These are phyloP conservation scores for Ambrosia hybrid DNA, from an alignment of 140 eudicot species.

Conservation along the genomic window DNA sequence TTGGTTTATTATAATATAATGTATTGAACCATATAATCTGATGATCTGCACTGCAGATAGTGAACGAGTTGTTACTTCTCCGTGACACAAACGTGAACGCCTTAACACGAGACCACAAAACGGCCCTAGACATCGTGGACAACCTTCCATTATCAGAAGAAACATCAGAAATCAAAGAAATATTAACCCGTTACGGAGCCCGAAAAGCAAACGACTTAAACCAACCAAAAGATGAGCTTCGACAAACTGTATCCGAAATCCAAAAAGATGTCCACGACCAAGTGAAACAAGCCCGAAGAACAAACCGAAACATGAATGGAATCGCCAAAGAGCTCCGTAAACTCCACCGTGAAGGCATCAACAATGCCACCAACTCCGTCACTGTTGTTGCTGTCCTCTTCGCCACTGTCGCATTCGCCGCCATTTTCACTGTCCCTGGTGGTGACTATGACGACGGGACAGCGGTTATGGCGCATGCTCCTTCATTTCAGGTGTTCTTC, in stretches of 20 bases:
- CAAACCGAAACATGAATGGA: conserved; percentile 59
- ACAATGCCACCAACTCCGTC: conserved; percentile 72
- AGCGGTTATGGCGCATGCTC: conserved; percentile 44
- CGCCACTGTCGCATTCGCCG: conserved; percentile 79
- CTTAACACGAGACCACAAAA: conserved; percentile 61
- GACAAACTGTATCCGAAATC: conserved; percentile 72
- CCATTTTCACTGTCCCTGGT: conserved; percentile 75
- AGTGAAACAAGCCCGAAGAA: conserved; percentile 68
- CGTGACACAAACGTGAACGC: conserved; percentile 72
- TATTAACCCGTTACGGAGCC: conserved; percentile 52
- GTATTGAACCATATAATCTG: too few species aligned
- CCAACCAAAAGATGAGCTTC: conserved; percentile 77
- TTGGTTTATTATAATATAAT: too few species aligned
- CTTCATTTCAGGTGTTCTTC: conserved; percentile 56
- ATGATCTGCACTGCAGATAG: conserved; percentile 48
- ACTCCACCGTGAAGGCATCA: conserved; percentile 75
- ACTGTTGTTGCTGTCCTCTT: conserved; percentile 75
- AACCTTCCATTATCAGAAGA: conserved; percentile 74
- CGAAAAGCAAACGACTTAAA: conserved; percentile 73
- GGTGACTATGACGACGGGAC: conserved; percentile 46
- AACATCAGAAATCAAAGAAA: conserved; percentile 50
- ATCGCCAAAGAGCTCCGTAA: conserved; percentile 67
- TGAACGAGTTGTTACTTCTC: conserved; percentile 47
- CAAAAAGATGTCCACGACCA: conserved; percentile 62
- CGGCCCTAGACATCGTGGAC: conserved; percentile 66